These are phyloP conservation scores for Backusella westeae DNA, from an alignment of 192 early-diverging fungal genomes.

Conservation along the genomic window DNA sequence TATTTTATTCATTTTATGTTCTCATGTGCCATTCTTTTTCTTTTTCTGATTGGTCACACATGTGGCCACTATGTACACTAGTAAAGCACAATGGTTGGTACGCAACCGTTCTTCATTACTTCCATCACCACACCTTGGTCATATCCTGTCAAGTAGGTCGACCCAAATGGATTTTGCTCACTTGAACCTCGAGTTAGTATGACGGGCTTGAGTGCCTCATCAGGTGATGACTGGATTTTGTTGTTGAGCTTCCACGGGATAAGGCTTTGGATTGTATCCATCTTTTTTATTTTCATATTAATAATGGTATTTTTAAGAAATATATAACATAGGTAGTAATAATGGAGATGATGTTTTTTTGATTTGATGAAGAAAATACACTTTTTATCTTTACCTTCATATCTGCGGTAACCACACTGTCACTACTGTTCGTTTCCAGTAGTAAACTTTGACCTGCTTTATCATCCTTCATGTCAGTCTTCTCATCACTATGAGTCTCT, in stretches of 20 bases:
- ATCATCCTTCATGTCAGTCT: background rate
- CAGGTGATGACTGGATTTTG: constrained; percentile 17
- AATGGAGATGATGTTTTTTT: background rate
- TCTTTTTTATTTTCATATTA: constrained; percentile 4
- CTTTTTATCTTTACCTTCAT: constrained; percentile 26
- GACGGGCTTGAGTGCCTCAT: constrained; percentile 44
- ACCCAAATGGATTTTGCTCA: constrained; percentile 69
- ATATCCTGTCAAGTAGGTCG: constrained; percentile 61
- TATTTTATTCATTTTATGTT: background rate
- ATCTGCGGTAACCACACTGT: constrained; percentile 12
- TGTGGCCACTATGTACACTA: constrained; percentile 2
- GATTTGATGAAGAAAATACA: background rate
- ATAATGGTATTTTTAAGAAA: background rate
- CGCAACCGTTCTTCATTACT: constrained; percentile 61
- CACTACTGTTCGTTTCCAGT: constrained; percentile 11
- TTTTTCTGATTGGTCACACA: background rate
- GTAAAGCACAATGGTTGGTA: constrained; percentile 56
- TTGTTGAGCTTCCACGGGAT: constrained; percentile 24
- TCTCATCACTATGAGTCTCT: background rate
- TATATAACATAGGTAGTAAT: background rate
- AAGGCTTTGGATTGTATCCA: constrained; percentile 25
- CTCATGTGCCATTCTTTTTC: background rate
- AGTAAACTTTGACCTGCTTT: background rate
- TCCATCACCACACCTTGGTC: constrained; percentile 58
- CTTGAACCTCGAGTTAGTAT: constrained; percentile 61